Evolutionary conservation across 1,139 yeast species (phyloP), one percentile per base, ranked within the genome.

Genomic region (Yamadazyma sp.): DNA sequence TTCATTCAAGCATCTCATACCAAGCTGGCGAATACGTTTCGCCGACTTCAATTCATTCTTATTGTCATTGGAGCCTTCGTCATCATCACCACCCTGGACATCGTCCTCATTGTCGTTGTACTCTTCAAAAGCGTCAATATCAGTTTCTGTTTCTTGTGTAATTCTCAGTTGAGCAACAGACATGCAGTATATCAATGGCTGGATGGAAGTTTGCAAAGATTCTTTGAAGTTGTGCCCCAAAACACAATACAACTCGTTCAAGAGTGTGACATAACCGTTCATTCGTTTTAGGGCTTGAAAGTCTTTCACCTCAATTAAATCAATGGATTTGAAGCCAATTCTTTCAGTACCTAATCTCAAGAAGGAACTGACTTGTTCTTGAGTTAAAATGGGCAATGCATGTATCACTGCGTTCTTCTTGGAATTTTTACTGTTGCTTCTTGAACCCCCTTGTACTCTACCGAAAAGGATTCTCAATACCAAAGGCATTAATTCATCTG

Each of bases 391-490:
- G 20, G 87, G 86, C 37, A 92, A 62, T 2, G 86, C 71, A 14
- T 84, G 72, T 12, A 92, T 69, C 4, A 89, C 88, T 2, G 97
- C 92, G 54, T 74, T 74, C 49, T 88, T 85, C 49, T 86, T 76
- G 17, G 90, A 82, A 43, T 78, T 75, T 52, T 86, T 86, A 35
- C 82, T 78, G 43, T 88, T 88, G 57, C 83, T 79, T 45, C 57
- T 66, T 4, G 71, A 56, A 3, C 66, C 51, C 13, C 76, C 74
- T 61, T 87, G 95, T 8, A 89, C 88, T 46, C 95, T 73, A 5
- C 98, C 98, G 60, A 84, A 92, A 25, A 94, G 64, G 20, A 94
- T 83, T 46, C 97, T 69, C 34, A 90, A 61, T 4, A 89, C 75
- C 33, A 86, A 57, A 1, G 95, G 94, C 76, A 89, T 76, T 5